Percentiles rank a stretch among this genome's conserved stretches.
Evolutionary conservation across 805 yeast genomes (phyloP).

Genomic region (Ogataea kodamae): DNA sequence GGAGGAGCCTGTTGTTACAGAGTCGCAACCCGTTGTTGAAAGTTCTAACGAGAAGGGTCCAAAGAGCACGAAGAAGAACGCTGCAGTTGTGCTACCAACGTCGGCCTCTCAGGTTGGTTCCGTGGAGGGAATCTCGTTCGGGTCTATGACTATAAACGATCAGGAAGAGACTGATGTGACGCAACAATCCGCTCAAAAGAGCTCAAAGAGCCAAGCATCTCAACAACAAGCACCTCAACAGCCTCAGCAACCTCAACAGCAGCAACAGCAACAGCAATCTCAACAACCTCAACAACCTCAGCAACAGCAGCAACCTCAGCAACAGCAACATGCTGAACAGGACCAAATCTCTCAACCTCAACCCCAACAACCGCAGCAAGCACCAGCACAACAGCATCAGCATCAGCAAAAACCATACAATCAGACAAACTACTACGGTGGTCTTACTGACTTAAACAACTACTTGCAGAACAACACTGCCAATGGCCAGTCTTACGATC

Average conservation of each 20-base stretch:
- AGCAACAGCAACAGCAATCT: slow-evolving; percentile 8
- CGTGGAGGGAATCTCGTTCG: slow-evolving; percentile 52
- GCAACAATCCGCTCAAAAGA: slow-evolving; percentile 20
- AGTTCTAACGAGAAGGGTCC: slow-evolving; percentile 6
- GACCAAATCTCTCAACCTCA: too few relatives aligned
- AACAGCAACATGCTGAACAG: slow-evolving; percentile 9
- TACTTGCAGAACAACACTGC: slow-evolving; percentile 25
- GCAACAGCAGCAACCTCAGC: slow-evolving; percentile 16
- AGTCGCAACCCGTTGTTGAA: slow-evolving; percentile 2
- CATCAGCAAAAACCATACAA: slow-evolving; percentile 20
- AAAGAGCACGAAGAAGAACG: slow-evolving; percentile 8
- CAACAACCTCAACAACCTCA: slow-evolving; percentile 18
- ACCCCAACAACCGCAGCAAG: slow-evolving; percentile 18
- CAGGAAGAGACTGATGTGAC: slow-evolving; percentile 33
- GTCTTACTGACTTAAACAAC: slow-evolving; percentile 27
- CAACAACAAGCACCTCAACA: too few relatives aligned
- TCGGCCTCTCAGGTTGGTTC: slow-evolving; percentile 41
- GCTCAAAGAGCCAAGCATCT: too few relatives aligned
- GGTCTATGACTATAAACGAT: slow-evolving; percentile 48
- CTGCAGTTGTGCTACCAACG: slow-evolving; percentile 45
- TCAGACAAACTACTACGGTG: slow-evolving; percentile 23
- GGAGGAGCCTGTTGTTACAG: slow-evolving; percentile 12
- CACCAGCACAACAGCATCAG: slow-evolving; percentile 14
- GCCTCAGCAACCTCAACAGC: slow-evolving; percentile 22
- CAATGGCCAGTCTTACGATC: slow-evolving; percentile 26